phyloP scores from a whole-genome alignment of 164 flowering plant genomes.

The Malania oleifera region DNA sequence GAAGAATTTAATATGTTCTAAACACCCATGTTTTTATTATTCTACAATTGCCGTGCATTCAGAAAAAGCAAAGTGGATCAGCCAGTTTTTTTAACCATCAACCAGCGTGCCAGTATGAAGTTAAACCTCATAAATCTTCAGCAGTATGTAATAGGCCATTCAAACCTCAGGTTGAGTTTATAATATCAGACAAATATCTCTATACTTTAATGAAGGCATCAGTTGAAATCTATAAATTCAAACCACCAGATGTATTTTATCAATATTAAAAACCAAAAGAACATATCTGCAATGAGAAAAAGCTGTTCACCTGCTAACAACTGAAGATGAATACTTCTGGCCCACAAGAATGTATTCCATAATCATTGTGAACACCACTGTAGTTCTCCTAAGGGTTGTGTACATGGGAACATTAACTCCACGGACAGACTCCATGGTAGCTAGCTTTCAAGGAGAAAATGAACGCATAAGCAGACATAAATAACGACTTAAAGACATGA shows the following conservation, averaged over 20 bases:
- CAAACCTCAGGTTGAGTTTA: background rate
- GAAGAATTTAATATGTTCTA: background rate
- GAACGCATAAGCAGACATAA: conserved; percentile 5
- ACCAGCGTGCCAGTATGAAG: no score
- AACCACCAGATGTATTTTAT: background rate
- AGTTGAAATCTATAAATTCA: background rate
- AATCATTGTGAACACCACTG: conserved; percentile 50
- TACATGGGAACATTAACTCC: conserved; percentile 66
- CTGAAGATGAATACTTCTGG: conserved; percentile 41
- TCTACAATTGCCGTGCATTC: background rate
- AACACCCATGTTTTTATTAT: background rate
- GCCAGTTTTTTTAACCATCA: no score
- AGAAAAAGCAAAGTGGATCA: no score
- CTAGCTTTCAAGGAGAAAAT: conserved; percentile 34
- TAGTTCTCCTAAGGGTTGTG: conserved; percentile 50
- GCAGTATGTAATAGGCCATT: background rate
- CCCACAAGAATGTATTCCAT: conserved; percentile 40
- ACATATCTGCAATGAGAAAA: background rate
- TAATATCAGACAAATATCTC: background rate
- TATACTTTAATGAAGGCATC: background rate
- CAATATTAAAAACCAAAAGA: background rate
- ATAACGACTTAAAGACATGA: background rate
- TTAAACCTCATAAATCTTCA: no score
- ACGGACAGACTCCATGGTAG: conserved; percentile 51
- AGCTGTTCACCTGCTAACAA: conserved; percentile 41